Evolutionary conservation across 2,329 filamentous ascomycete species (phyloP).

Genomic region (Ramularia endophylla): DNA sequence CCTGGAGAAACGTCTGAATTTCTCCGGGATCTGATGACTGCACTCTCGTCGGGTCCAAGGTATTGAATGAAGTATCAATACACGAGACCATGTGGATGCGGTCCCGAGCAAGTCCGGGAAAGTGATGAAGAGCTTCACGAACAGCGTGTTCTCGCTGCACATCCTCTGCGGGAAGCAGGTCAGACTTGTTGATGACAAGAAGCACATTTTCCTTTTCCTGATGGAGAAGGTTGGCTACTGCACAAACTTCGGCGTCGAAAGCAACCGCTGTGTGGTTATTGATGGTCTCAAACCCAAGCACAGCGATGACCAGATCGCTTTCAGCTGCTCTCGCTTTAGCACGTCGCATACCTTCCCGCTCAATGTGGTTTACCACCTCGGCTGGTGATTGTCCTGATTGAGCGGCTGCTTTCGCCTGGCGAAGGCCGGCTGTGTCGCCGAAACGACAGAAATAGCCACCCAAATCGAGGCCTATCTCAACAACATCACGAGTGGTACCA

Average conservation of each 20-base stretch:
- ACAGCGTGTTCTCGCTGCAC: slow-evolving; percentile 10
- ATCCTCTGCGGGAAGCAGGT: slow-evolving; percentile 38
- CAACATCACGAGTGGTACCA: slow-evolving; percentile 88
- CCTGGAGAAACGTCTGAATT: slow-evolving; percentile 62
- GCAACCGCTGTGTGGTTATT: slow-evolving; percentile 9
- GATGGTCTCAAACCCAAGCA: slow-evolving; percentile 63
- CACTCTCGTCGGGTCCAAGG: neutral
- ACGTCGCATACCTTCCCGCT: slow-evolving; percentile 83
- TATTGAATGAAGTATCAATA: slow-evolving; percentile 26
- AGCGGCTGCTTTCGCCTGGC: slow-evolving; percentile 31
- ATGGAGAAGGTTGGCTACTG: slow-evolving; percentile 47
- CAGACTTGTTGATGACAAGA: slow-evolving; percentile 57
- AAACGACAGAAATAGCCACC: slow-evolving; percentile 88
- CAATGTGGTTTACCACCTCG: slow-evolving; percentile 62
- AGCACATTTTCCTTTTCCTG: slow-evolving; percentile 48
- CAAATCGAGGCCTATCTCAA: slow-evolving; percentile 86
- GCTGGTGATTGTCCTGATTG: slow-evolving; percentile 1
- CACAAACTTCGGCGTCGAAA: slow-evolving; percentile 51
- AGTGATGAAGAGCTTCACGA: slow-evolving; percentile 31
- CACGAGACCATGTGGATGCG: slow-evolving; percentile 67
- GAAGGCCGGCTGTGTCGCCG: slow-evolving; percentile 88
- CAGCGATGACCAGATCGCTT: slow-evolving; percentile 77
- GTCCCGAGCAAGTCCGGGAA: slow-evolving; percentile 39
- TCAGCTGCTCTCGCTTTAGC: slow-evolving; percentile 75
- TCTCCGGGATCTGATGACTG: slow-evolving; percentile 50